These are phyloP conservation scores for Candida sp. DNA, from an alignment of 1,139 yeast species.

Conservation along the genomic window DNA sequence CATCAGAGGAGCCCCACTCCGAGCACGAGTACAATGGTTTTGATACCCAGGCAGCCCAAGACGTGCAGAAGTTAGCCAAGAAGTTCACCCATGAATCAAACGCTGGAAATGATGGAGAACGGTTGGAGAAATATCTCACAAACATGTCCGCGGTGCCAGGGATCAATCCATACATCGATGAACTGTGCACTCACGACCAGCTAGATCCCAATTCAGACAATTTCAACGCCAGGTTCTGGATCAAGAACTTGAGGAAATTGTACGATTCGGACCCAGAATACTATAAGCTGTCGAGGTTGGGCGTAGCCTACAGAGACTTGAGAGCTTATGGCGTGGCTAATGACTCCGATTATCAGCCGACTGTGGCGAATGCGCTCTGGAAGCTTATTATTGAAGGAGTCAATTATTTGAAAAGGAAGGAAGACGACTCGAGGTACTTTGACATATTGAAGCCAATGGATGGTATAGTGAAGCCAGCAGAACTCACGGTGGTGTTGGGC, in stretches of 20 bases:
- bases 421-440: constrained; percentile 4
- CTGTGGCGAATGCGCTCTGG: constrained; percentile 56
- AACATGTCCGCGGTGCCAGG: constrained; percentile 62
- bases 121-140: constrained; percentile 34
- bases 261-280: constrained; percentile 59
- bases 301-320: constrained; percentile 70
- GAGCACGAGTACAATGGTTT: constrained; percentile 1
- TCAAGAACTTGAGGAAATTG: constrained; percentile 64
- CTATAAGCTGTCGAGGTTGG: constrained; percentile 66
- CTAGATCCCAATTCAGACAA: constrained; percentile 16
- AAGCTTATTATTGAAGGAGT: constrained; percentile 18
- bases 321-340: constrained; percentile 78
- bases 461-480: constrained; percentile 35
- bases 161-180: constrained; percentile 33
- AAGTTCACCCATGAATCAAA: constrained; percentile 26
- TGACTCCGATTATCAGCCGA: constrained; percentile 81
- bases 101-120: constrained; percentile 20
- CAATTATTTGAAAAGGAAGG: background rate
- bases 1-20: background rate
- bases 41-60: constrained; percentile 9
- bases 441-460: constrained; percentile 41
- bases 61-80: constrained; percentile 35
- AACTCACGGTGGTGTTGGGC: constrained; percentile 39
- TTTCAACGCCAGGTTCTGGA: constrained; percentile 57
- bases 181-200: background rate